Conservation (phyloP, 805 yeast genomes). For the Yamadazyma takamatsuzukensis region DNA sequence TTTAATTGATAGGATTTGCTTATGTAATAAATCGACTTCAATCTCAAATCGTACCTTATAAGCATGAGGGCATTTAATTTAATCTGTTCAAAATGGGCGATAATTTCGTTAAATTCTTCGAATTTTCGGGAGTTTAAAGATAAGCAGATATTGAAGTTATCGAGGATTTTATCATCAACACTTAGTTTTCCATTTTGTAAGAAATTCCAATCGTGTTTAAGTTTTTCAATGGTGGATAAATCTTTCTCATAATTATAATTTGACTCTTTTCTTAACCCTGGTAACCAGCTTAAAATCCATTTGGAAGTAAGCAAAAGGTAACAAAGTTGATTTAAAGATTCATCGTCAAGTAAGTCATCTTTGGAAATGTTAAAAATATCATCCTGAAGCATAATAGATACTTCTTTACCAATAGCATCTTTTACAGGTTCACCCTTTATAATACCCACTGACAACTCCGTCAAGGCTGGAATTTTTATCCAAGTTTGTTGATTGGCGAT, state of each 20-base stretch:
- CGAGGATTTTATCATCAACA: constrained; percentile 8
- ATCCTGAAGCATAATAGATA: constrained; percentile 22
- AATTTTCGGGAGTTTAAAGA: constrained; percentile 30
- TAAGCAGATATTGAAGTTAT: constrained; percentile 23
- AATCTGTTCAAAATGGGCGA: constrained; percentile 31
- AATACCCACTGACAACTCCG: constrained; percentile 14
- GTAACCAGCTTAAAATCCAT: constrained; percentile 62
- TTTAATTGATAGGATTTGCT: constrained; percentile 46
- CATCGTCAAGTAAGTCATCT: constrained; percentile 53
- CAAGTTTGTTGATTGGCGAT: constrained; percentile 19
- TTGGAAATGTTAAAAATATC: constrained; percentile 25
- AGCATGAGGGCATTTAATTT: constrained; percentile 40
- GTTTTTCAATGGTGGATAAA: constrained; percentile 25
- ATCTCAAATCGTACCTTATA: constrained; percentile 55
- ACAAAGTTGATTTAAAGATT: constrained; percentile 48
- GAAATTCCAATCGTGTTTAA: constrained; percentile 40
- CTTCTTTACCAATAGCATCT: constrained; percentile 21
- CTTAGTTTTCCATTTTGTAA: constrained; percentile 34
- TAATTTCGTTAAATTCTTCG: constrained; percentile 32
- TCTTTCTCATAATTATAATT: constrained; percentile 22
- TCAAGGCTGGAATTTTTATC: constrained; percentile 30
- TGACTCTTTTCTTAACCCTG: constrained; percentile 45
- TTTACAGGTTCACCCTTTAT: constrained; percentile 12
- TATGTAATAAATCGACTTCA: constrained; percentile 49
- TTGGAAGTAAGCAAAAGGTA: constrained; percentile 50